Percentiles rank a stretch among this genome's conserved stretches.
phyloP scores from a whole-genome alignment of 2,329 filamentous ascomycete genomes.

The Diaporthe citriasiana region DNA sequence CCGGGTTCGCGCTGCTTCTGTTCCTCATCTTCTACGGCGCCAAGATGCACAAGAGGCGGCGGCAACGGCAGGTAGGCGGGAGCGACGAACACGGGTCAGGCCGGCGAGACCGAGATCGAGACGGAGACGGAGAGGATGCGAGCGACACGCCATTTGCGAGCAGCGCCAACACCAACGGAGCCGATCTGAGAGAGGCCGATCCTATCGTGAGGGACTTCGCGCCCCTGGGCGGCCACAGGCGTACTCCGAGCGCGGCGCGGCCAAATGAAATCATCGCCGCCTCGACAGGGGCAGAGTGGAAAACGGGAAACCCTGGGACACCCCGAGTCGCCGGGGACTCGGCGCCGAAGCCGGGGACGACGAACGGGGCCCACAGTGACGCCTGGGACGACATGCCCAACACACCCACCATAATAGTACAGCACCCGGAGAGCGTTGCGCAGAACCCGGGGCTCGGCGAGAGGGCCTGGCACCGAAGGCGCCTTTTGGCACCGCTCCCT shows the following conservation, averaged over 20 bases:
- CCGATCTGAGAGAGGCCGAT: constrained; percentile 7
- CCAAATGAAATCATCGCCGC: constrained; percentile 3
- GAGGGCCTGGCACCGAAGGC: constrained; percentile 37
- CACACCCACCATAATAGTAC: constrained; percentile 30
- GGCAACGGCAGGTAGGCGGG: neutral
- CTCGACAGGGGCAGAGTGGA: constrained; percentile 37
- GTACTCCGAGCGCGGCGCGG: neutral
- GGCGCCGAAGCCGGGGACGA: constrained; percentile 45
- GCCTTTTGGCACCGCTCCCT: constrained; percentile 23
- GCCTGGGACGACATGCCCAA: constrained; percentile 7
- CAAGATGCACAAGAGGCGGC: constrained; percentile 10
- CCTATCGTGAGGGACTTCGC: constrained; percentile 32
- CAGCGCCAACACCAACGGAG: neutral
- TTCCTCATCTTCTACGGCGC: constrained; percentile 14
- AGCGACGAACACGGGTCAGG: neutral
- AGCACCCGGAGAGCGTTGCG: constrained; percentile 31
- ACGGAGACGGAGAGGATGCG: neutral
- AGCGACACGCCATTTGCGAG: neutral
- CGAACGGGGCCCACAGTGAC: neutral
- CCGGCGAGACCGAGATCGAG: neutral
- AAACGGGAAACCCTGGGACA: constrained; percentile 60
- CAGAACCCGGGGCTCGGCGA: constrained; percentile 35
- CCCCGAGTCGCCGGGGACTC: constrained; percentile 77
- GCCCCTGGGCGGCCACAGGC: neutral
- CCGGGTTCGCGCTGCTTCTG: constrained; percentile 18